Conservation (phyloP, 768 basidiomycete genomes). For the Sistotremastrum suecicum region DNA sequence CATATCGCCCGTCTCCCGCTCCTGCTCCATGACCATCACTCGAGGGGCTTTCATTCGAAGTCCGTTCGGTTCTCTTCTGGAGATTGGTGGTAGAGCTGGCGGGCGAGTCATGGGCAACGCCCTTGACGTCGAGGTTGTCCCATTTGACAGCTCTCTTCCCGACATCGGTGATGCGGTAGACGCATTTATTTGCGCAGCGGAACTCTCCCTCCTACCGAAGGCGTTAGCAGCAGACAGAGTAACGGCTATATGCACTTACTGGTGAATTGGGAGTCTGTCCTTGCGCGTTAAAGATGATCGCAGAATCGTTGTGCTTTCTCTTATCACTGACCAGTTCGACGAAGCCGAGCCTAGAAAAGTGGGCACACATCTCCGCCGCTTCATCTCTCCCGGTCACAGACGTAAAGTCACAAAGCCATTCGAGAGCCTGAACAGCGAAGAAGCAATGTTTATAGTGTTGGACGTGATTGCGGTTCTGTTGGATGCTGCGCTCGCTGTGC, state of each 20-base stretch:
- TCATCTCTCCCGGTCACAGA: constrained; percentile 93
- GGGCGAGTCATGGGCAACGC: constrained; percentile 39
- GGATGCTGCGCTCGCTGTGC: constrained; percentile 46
- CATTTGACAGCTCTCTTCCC: constrained; percentile 78
- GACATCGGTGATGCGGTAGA: constrained; percentile 90
- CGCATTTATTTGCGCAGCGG: constrained; percentile 88
- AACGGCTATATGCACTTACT: constrained; percentile 40
- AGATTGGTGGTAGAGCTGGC: constrained; percentile 53
- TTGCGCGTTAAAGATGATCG: constrained; percentile 85
- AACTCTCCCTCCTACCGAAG: constrained; percentile 85
- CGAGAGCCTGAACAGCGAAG: constrained; percentile 72
- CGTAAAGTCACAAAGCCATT: constrained; percentile 97
- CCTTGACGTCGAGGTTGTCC: constrained; percentile 32
- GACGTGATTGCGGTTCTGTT: constrained; percentile 27
- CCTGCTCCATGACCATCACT: constrained; percentile 9
- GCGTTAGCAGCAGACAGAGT: constrained; percentile 6
- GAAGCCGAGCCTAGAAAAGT: constrained; percentile 91
- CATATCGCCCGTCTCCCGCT: not conserved
- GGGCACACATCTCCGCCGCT: constrained; percentile 94
- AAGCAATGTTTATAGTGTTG: constrained; percentile 62
- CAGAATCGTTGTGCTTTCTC: constrained; percentile 81
- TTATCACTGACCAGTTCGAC: constrained; percentile 83
- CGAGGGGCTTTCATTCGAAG: constrained; percentile 36
- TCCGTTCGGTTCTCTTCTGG: constrained; percentile 30
- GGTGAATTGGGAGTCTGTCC: constrained; percentile 68